Evolutionary conservation across 2,329 filamentous ascomycete genomes (phyloP).

Genomic region (Pezicula carpinea): DNA sequence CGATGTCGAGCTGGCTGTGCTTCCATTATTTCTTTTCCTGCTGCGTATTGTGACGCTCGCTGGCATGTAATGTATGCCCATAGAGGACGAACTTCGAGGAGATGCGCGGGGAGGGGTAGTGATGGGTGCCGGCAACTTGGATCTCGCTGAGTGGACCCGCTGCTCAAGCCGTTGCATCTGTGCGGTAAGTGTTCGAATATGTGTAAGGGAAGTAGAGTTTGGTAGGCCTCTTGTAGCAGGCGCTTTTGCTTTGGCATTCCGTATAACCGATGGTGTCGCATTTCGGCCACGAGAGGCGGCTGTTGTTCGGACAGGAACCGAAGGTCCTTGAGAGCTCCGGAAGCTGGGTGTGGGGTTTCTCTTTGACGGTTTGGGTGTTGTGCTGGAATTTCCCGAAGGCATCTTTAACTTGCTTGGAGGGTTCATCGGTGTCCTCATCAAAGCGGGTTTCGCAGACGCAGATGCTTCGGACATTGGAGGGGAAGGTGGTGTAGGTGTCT

Average conservation of each 20-base stretch:
- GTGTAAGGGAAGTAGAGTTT: conserved; percentile 70
- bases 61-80: conserved; percentile 41
- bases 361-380: conserved; percentile 46
- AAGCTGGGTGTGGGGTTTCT: conserved; percentile 18
- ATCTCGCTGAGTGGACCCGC: conserved; percentile 84
- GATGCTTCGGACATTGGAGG: conserved; percentile 90
- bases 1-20: conserved; percentile 27
- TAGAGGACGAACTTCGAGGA: conserved; percentile 50
- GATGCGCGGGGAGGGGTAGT: conserved; percentile 75
- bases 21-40: conserved; percentile 61
- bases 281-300: conserved; percentile 19
- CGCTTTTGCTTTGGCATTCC: conserved; percentile 37
- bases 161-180: conserved; percentile 97
- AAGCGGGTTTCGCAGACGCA: conserved; percentile 15
- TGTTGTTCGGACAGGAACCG: conserved; percentile 7
- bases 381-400: conserved; percentile 49
- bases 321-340: conserved; percentile 20
- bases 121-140: conserved; percentile 80
- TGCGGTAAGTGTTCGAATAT: conserved; percentile 88
- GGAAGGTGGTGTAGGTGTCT: conserved; percentile 80
- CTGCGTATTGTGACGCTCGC: conserved; percentile 61
- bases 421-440: conserved; percentile 25
- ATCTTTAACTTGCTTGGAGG: conserved; percentile 43
- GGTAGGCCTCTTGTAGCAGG: conserved; percentile 38
- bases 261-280: conserved; percentile 31